These are phyloP conservation scores for Lachnellula arida DNA, from an alignment of 2,329 filamentous ascomycete genomes.

Conservation along the genomic window DNA sequence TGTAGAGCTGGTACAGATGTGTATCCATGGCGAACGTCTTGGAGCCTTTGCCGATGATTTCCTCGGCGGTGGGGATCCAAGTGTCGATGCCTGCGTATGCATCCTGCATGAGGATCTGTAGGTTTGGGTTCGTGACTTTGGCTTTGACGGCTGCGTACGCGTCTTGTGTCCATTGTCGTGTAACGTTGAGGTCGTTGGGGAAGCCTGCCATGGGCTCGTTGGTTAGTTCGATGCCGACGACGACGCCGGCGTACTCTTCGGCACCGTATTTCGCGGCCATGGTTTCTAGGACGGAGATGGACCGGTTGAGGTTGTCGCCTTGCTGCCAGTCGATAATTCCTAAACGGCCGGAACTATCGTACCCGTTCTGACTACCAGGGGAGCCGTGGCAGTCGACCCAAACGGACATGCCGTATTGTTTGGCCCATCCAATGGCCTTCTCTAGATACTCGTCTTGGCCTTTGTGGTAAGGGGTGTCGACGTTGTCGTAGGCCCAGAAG, in stretches of 20 bases:
- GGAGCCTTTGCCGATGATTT: slow-evolving; percentile 8
- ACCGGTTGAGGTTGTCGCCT: slow-evolving; percentile 30
- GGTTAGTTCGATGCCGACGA: slow-evolving; percentile 37
- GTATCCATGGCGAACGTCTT: slow-evolving; percentile 36
- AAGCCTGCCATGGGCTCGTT: slow-evolving; percentile 38
- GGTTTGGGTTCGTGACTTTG: slow-evolving; percentile 29
- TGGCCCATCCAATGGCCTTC: slow-evolving; percentile 50
- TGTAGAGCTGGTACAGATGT: slow-evolving; percentile 39
- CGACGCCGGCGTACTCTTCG: slow-evolving; percentile 35
- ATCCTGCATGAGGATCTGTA: slow-evolving; percentile 38
- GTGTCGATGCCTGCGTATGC: slow-evolving; percentile 29
- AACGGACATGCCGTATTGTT: slow-evolving; percentile 45
- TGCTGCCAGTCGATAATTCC: slow-evolving; percentile 40
- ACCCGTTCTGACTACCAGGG: slow-evolving; percentile 53
- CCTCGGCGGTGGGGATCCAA: slow-evolving; percentile 32
- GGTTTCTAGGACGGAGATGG: slow-evolving; percentile 34
- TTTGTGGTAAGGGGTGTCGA: slow-evolving; percentile 43
- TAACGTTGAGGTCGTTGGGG: slow-evolving; percentile 33
- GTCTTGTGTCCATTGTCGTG: slow-evolving; percentile 33
- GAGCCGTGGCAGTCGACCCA: slow-evolving; percentile 53
- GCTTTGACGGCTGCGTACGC: slow-evolving; percentile 33
- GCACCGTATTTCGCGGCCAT: slow-evolving; percentile 39
- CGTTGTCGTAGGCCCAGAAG: slow-evolving; percentile 53
- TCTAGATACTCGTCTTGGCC: slow-evolving; percentile 49
- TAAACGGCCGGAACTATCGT: slow-evolving; percentile 53